These are phyloP conservation scores for Cajanus cajan DNA, from an alignment of 306 rosid genomes.

Conservation along the genomic window DNA sequence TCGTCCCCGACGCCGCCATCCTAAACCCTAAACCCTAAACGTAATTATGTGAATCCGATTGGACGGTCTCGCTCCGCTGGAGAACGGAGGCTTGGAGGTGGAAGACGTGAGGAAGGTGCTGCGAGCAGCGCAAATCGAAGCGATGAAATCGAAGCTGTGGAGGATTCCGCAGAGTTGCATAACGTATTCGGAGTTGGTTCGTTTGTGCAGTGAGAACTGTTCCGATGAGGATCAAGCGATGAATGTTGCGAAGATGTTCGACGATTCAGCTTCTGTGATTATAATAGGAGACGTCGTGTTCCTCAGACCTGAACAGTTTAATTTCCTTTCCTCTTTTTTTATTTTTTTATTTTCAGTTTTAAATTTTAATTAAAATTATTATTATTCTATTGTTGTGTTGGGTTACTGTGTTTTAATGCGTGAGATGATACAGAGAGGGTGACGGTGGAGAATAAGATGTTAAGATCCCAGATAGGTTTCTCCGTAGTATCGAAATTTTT, in stretches of 20 bases:
- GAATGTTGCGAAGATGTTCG: conserved; percentile 57
- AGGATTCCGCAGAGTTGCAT: conserved; percentile 43
- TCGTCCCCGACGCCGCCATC: too few species aligned
- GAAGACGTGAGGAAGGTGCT: conserved; percentile 59
- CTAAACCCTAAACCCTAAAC: too few species aligned
- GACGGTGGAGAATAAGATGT: conserved; percentile 36
- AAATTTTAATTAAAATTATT: background rate
- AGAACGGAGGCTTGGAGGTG: background rate
- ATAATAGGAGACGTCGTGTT: conserved; percentile 66
- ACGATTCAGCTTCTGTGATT: conserved; percentile 66
- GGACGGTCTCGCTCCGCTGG: conserved; percentile 62
- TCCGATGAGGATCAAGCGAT: conserved; percentile 50
- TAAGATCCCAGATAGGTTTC: conserved; percentile 30
- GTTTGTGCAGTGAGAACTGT: conserved; percentile 57
- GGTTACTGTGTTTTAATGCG: conserved; percentile 23
- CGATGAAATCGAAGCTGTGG: conserved; percentile 60
- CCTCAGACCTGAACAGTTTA: conserved; percentile 76
- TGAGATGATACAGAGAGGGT: conserved; percentile 43
- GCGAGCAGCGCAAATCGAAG: conserved; percentile 55
- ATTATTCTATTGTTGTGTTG: background rate
- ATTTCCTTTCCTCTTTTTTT: background rate
- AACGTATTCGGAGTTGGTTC: conserved; percentile 50
- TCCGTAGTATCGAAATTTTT: conserved; percentile 71
- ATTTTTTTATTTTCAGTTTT: background rate
- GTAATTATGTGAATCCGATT: conserved; percentile 70